Evolutionary conservation across 257 asterid genomes (phyloP), one percentile per base, ranked within the genome.

Genomic region (Salvia miltiorrhiza): DNA sequence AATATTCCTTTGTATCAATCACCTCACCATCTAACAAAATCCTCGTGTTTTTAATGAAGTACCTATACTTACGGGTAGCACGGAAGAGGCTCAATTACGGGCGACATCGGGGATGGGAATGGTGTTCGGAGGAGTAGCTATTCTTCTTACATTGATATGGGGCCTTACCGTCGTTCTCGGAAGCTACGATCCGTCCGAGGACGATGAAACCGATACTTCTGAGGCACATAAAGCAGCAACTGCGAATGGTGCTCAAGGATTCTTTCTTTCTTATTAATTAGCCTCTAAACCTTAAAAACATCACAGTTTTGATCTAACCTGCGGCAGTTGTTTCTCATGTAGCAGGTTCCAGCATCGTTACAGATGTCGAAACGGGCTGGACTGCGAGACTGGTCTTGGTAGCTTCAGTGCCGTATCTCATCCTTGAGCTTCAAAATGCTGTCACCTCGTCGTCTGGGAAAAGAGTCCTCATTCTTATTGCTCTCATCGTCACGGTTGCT

Each of bases 141-240:
- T 88, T 88, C 70, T 74, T 49, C 77, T 86, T 21, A 88, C 95
- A 3, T 40, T 88, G 60, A 58, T 86, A 35, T 88, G 95, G 92
- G 95, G 95, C 19, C 23, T 56, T 10, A 73, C 86, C 32, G 71
- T 86, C 19, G n/a, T 86, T n/a, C 58, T 76, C 32, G 95, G 88
- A 67, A 88, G 90, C 74, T 82, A 75, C 33, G 80, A 86, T 70
- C 73, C 63, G 17, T 71, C 85, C 8, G 69, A 48, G 3, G 48
- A 75, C 11, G 35, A 6, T 21, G 9, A 71, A n/a, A 5, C 26
- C n/a, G 72, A 73, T 39, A 16, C 3, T 20, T 10, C 82, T 13
- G 43, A 71, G 35, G 47, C 23, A 55, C 73, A 50, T 35, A 64
- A 37, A 7, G 13, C 32, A 12, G 24, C 3, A 32, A 17, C 60